Base-by-base conservation (phyloP, 768 basidiomycete species). In the Leccinum longicurvipes region DNA sequence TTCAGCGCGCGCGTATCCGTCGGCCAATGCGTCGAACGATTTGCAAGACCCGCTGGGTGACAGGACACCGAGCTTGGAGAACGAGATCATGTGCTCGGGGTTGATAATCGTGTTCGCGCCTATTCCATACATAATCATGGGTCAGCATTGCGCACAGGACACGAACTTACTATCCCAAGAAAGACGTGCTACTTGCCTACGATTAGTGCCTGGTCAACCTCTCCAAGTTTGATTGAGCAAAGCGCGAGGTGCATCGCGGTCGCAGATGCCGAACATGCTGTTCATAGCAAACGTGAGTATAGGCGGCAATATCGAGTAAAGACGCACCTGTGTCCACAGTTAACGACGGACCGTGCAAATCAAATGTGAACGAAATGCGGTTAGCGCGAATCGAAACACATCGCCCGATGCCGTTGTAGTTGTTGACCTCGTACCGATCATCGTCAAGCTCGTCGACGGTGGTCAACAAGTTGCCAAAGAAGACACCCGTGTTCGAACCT, bases 211-310 rank as follows among this genome's bases (percentile, higher is more conserved):
- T 77, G 73, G 25, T 79, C 74, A 28, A 80, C 74, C 41, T 82
- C 81, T 1, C 78, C 79, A 31, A 62, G 65, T 23, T 66, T 66
- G 6, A 82, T 66, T 0, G 77, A 73, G 28, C 76, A 75, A 2
- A 80, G 68, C 3, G 77, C 81, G n/a, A 82, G 71, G 63, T 82
- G 80, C 46, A 78, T 67, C 2, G 77, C 78, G 6, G 71, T 74
- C 19, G 77, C 63, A 14, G 71, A 73, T 21, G 79, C 81, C 32
- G 77, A 80, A 58, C 81, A 82, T 7, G 66, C 66, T 67, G 41
- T 34, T 10, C 15, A 46, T 23, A 19, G 24, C 21, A 8, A 48
- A n/a, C n/a, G n/a, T n/a, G n/a, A n/a, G n/a, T 41, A 2, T 21
- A 2, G 21, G 11, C 11, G 1, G 3, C 1, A 21, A 19, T n/a